Percentiles rank a stretch among this genome's conserved stretches.
phyloP scores from a whole-genome alignment of 2,329 filamentous ascomycete genomes.

The Trichoderma sp. region DNA sequence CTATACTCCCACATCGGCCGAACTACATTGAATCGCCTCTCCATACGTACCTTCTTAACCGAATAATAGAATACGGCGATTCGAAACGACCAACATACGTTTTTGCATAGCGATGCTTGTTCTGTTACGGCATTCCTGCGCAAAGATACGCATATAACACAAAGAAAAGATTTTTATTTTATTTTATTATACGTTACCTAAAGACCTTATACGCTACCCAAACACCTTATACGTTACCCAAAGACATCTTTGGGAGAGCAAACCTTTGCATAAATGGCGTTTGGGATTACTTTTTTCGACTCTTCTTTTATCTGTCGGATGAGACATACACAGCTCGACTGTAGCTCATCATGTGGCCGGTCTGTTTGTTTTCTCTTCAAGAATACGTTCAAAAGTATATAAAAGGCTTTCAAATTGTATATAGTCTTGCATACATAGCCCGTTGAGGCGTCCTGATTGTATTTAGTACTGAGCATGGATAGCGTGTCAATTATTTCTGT shows the following conservation, averaged over 20 bases:
- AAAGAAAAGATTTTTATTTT: neutral
- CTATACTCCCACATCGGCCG: neutral
- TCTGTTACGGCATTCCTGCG: neutral
- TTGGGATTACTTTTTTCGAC: neutral
- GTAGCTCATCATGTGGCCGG: neutral
- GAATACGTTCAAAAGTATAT: neutral
- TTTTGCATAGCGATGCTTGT: neutral
- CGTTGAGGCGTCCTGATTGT: neutral
- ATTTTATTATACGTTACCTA: neutral
- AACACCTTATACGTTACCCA: neutral
- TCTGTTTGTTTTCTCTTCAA: neutral
- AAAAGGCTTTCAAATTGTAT: neutral
- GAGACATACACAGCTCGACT: neutral
- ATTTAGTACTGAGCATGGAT: neutral
- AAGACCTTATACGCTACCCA: neutral
- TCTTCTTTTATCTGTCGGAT: neutral
- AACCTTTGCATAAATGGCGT: neutral
- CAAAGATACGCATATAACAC: neutral
- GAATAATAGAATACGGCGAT: neutral
- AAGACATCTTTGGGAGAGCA: neutral
- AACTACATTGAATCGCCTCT: neutral
- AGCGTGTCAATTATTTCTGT: neutral
- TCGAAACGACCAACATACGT: neutral
- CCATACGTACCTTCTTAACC: neutral
- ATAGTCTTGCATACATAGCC: neutral